phyloP scores from a whole-genome alignment of 139 green algal species.

The Pedinophyceae sp. region DNA sequence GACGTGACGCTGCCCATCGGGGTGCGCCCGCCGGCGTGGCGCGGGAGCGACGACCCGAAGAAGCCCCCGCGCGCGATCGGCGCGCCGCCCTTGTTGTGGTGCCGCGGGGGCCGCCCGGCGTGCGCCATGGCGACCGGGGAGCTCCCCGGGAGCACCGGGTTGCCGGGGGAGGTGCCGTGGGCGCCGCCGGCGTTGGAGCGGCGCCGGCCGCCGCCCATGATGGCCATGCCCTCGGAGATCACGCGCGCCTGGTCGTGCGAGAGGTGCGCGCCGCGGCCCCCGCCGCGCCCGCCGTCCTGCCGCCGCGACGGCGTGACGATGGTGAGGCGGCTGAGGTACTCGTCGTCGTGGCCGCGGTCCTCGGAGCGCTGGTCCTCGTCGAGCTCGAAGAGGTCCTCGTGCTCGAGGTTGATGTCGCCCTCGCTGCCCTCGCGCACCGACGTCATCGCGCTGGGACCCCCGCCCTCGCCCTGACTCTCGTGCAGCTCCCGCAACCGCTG shows the following conservation, averaged over 20 bases:
- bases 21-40: no score
- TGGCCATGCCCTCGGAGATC: conserved; percentile 34
- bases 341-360: conserved; percentile 19
- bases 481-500: conserved; percentile 25
- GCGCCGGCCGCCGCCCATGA: conserved; percentile 63
- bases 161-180: conserved; percentile 18
- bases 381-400: conserved; percentile 50
- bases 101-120: no score
- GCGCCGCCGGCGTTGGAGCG: conserved; percentile 11
- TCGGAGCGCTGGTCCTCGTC: conserved; percentile 30
- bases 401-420: no score
- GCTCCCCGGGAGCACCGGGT: conserved; percentile 4
- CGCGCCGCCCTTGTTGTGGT: no score
- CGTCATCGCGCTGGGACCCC: conserved; percentile 4
- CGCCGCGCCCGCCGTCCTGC: background rate
- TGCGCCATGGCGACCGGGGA: no score
- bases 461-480: conserved; percentile 29
- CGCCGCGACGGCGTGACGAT: conserved; percentile 37
- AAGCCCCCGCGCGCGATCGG: no score
- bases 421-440: background rate
- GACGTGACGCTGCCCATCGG: no score
- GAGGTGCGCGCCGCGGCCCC: conserved; percentile 1
- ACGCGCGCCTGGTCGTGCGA: conserved; percentile 24
- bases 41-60: no score
- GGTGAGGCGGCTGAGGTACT: conserved; percentile 32